Base-by-base conservation (phyloP, 768 basidiomycete genomes). In the Trametes sanguinea region DNA sequence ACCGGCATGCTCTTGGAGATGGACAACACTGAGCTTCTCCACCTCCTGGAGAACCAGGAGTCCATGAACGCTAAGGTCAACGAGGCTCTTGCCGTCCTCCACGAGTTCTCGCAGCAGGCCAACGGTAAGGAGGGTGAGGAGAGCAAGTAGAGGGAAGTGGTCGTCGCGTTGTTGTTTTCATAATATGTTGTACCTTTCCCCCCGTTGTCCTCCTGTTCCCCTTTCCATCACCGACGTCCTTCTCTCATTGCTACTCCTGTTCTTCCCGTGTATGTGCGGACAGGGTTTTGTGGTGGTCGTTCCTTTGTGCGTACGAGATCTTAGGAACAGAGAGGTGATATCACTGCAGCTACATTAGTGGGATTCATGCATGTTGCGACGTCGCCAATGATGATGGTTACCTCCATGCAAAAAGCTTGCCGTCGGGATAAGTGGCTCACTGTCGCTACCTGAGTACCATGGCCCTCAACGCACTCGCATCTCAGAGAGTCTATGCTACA, bases 1-100 rank as follows among this genome's bases (percentile, higher is more conserved):
- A 98, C 95, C 46, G 95, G 94, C 58, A 98, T 98, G 95, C 81
- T 98, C 72, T 85, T 98, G 66, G 95, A 99, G 85, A 98, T 99
- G 96, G 95, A 98, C 76, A 96, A 96, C 78, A 72, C 82, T 51
- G 97, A 98, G 77, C 83, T 99, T 53, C 78, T 98, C 32, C 89
- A 92, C 77, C 85, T 99, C 52, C 78, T 98, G 68, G 94, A 96
- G 63, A 78, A 86, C 57, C 78, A 80, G 22, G 92, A 94, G 9
- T 86, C 95, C 45, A 85, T 99, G 82, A 85, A 85, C 71, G 78
- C 81, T 76, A 99, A 99, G 83, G 90, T 97, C 66, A 85, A 84
- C 62, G 96, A 98, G 81, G 96, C 96, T 35, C 83, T 98, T 64
- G 73, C 81, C 60, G 95, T 98, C 51, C 82, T 98, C 56, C 87